A percentile compares a stretch with the other conserved stretches of the same genome.
These are phyloP conservation scores for Dryadomyces quercivorus DNA, from an alignment of 2,329 filamentous ascomycete genomes.

Conservation along the genomic window DNA sequence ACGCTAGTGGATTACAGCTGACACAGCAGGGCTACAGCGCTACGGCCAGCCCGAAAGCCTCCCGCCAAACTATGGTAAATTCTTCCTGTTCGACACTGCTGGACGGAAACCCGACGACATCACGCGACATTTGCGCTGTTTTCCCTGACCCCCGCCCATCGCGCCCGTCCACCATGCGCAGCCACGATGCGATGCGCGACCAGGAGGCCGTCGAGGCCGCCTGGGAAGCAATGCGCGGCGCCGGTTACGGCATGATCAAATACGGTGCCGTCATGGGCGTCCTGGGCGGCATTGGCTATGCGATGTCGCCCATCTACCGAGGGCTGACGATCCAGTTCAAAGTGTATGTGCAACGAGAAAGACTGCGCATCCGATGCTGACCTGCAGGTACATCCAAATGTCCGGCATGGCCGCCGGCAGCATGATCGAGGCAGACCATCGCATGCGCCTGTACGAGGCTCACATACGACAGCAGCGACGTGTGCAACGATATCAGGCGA, in stretches of 20 bases:
- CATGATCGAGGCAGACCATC: slow-evolving; percentile 63
- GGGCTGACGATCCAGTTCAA: slow-evolving; percentile 65
- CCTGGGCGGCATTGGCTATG: slow-evolving; percentile 49
- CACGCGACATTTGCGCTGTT: background rate
- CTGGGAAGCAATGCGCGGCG: slow-evolving; percentile 59
- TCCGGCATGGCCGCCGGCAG: slow-evolving; percentile 72
- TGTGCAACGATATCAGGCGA: slow-evolving; percentile 47
- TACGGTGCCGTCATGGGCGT: slow-evolving; percentile 58
- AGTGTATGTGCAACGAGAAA: too few species aligned
- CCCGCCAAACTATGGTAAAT: too few species aligned
- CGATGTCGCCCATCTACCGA: slow-evolving; percentile 59
- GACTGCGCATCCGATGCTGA: background rate
- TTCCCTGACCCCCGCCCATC: background rate
- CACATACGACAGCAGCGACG: slow-evolving; percentile 52
- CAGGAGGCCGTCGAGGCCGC: slow-evolving; percentile 58
- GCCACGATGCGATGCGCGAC: slow-evolving; percentile 46
- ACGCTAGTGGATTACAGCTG: too few species aligned
- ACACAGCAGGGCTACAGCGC: too few species aligned
- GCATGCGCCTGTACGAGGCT: slow-evolving; percentile 55
- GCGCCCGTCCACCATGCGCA: slow-evolving; percentile 23
- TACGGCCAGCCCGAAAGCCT: too few species aligned
- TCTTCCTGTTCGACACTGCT: too few species aligned
- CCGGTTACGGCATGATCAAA: slow-evolving; percentile 53
- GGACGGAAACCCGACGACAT: background rate
- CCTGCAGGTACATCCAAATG: slow-evolving; percentile 63